Evolutionary conservation across 768 basidiomycete genomes (phyloP), one percentile per base, ranked within the genome.

Genomic region (Leucocoprinus sp.): DNA sequence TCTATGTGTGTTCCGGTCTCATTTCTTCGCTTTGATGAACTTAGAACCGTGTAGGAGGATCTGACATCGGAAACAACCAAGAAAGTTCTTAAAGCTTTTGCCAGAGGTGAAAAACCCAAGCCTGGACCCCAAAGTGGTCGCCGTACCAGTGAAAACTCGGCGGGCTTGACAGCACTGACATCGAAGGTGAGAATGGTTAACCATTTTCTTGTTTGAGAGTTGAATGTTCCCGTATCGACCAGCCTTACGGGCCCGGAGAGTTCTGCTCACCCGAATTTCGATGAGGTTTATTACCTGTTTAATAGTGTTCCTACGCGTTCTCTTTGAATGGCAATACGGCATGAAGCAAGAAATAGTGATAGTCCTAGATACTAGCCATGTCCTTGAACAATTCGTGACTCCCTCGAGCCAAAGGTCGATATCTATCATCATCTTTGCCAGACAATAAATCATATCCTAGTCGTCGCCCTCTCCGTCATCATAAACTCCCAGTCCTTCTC

Each of bases 241-340:
- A 96, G 89, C 93, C 93, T 24, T 93, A 91, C 55, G 93, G 93
- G 47, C 93, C 93, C 28, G 93, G 93, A 55, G 87, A 93, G 60
- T 80, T 80, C 59, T 96, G 93, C 64, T 66, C 64, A 53, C 81
- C 84, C 22, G 93, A 96, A 59, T 96, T 96, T 63, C 70, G 75
- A 70, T 52, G n/a, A 42, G 36, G 50, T 34, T 31, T 40, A 51
- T 40, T 37, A n/a, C 23, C 21, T 31, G 35, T 31, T 36, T 15
- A 43, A n/a, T n/a, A n/a, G n/a, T n/a, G n/a, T n/a, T n/a, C n/a
- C n/a, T n/a, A n/a, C n/a, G n/a, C n/a, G n/a, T n/a, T n/a, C n/a
- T n/a, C n/a, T n/a, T 31, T 31, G 31, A 12, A 31, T n/a, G n/a
- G 31, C 31, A 31, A 31, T 31, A 12, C 31, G 14, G n/a, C 14